Percentiles rank a stretch among this genome's conserved stretches.
phyloP scores from a whole-genome alignment of 2,329 filamentous ascomycete genomes.

The Colletotrichum sp. region DNA sequence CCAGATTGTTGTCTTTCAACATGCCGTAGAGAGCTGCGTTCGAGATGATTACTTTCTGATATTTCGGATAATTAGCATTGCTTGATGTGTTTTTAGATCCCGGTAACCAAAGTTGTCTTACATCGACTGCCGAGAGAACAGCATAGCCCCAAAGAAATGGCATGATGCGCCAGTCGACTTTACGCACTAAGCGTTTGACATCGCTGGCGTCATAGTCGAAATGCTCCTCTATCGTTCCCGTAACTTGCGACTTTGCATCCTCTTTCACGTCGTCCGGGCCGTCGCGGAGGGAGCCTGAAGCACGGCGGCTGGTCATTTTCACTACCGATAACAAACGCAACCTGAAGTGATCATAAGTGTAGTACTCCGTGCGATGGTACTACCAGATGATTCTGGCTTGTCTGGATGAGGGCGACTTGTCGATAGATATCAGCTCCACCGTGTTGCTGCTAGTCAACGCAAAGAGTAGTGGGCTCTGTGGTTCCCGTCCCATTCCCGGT shows the following conservation, averaged over 20 bases:
- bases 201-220: background rate
- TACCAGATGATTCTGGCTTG: background rate
- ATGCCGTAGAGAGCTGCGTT: constrained; percentile 64
- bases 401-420: background rate
- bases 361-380: background rate
- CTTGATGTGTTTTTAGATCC: fast-evolving
- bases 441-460: background rate
- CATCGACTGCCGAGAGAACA: background rate
- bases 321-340: background rate
- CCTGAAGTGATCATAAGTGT: no score
- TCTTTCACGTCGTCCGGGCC: background rate
- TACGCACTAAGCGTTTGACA: background rate
- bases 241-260: background rate
- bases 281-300: background rate
- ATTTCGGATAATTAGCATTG: fast-evolving
- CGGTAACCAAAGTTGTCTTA: constrained; percentile 24
- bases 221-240: background rate
- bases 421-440: background rate
- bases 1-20: constrained; percentile 44
- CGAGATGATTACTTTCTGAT: constrained; percentile 42
- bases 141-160: background rate
- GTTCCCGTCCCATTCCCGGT: background rate
- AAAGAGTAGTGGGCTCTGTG: background rate
- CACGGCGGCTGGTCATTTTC: background rate
- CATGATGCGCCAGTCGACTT: constrained; percentile 12